Base-by-base conservation (phyloP, 495 filamentous ascomycete species). In the Annulohypoxylon bovei region DNA sequence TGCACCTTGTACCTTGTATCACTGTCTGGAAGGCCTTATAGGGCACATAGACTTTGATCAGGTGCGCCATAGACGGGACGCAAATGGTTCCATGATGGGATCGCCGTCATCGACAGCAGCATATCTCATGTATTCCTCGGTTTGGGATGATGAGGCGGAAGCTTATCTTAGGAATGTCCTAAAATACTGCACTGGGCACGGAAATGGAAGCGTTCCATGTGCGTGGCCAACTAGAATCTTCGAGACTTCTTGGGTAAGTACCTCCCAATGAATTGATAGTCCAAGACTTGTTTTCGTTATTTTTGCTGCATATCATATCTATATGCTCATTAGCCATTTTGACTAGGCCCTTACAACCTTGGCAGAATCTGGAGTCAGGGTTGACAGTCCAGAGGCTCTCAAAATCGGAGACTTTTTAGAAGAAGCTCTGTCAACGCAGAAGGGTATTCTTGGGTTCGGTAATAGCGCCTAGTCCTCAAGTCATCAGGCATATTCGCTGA, bases 181-280 rank as follows among this genome's bases (percentile, higher is more conserved):
- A 7, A 20, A 9, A 7, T 11, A 27, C 14, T 50, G 65, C 61
- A 63, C 59, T 65, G 68, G 52, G 50, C 28, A 67, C 6, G 35
- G 40, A 4, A 62, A 44, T 33, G 76, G 78, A 4, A 70, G 71
- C n/a, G 70, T 79, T 32, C 75, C 80, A 2, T 46, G 56, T 46
- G 76, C 77, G 9, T 80, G 70, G 56, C 79, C 79, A n/a, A 74
- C 72, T 0, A 69, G 73, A 1, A 57, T 77, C 8, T 84, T 84
- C 64, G 82, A 83, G 35, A 22, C 76, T 11, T 72, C 76, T 0
- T 82, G 81, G 68, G 78, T 68, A 52, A 70, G 62, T 33, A n/a
- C n/a, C n/a, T n/a, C n/a, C n/a, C n/a, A n/a, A n/a, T n/a, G n/a
- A n/a, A n/a, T n/a, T n/a, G n/a, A n/a, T n/a, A n/a, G n/a, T n/a